Conservation (phyloP, 306 rosid species). For the Quercus suber region DNA sequence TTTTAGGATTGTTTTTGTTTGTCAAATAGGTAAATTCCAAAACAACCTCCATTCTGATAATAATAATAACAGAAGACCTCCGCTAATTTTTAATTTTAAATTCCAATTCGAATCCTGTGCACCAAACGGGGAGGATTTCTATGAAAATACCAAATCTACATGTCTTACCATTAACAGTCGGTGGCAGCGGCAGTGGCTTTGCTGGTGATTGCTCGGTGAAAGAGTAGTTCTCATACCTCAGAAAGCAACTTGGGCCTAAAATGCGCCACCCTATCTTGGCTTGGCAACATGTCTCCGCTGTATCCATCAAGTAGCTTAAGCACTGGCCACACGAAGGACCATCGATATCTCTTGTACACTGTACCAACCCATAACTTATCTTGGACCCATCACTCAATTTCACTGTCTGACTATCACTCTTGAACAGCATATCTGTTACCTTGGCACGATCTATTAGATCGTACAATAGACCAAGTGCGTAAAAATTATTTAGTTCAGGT, state of each 20-base stretch:
- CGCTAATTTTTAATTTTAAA: no score
- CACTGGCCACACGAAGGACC: slow-evolving; percentile 20
- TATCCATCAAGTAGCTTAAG: slow-evolving; percentile 22
- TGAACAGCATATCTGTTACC: no score
- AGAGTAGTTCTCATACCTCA: slow-evolving; percentile 32
- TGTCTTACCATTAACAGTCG: slow-evolving; percentile 13
- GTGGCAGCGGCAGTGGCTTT: neutral
- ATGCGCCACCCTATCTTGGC: slow-evolving; percentile 35
- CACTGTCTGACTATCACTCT: no score
- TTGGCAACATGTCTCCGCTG: neutral
- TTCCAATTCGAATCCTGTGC: no score
- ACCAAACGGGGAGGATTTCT: neutral
- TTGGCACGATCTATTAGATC: no score
- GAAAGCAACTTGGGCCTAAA: slow-evolving; percentile 31
- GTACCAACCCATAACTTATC: slow-evolving; percentile 28
- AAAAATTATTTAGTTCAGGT: no score
- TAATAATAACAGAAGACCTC: no score
- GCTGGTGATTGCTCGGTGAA: slow-evolving; percentile 13
- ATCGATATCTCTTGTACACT: slow-evolving; percentile 40
- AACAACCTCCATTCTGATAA: no score
- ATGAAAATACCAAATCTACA: neutral
- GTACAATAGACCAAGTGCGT: no score
- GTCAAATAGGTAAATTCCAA: no score
- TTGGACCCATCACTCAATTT: neutral
- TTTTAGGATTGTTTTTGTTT: no score